Base-by-base conservation (phyloP, 2,329 filamentous ascomycete species). In the Colletotrichum sp. region DNA sequence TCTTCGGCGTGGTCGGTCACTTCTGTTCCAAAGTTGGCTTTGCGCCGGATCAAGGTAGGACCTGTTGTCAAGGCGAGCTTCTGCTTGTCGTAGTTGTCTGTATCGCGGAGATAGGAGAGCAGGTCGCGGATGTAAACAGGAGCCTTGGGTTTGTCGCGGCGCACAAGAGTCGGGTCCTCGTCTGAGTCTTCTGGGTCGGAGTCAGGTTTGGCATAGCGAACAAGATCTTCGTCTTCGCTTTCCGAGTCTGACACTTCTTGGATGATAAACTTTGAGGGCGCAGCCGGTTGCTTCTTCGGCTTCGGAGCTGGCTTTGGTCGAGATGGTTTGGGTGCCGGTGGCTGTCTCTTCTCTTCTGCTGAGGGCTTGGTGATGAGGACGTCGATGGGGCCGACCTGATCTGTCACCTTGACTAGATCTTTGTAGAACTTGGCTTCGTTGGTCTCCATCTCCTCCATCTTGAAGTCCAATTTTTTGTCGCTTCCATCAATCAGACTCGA, bases 61-160 rank as follows among this genome's bases (percentile, higher is more conserved):
- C 96, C 96, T 2, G 94, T 95, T 24, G 90, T 88, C 21, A 99
- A 87, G 4, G 93, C 96, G 12, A 99, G 87, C 74, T 93, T 93
- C 81, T 98, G 95, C 34, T 93, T 93, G 79, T 99, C 96, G 79
- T 96, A 95, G 78, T 94, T 94, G 61, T 98, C 95, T 0, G 91
- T 92, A 78, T 98, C 95, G 65, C 94, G 91, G 4, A 99, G 88
- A 80, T 93, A 96, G 9, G 88, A 83, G 71, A 99, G 93, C 13
- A 99, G 89, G 80, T 98, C 95, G 61, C 96, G 92, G 75, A 98
- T 94, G 80, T 99, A 99, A 1, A 99, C 96, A 2, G 97, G 97
- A 0, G 95, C 91, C 74, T 91, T 94, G 26, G 94, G 91, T 80
- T 97, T 98, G 83, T 97, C 93, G 16, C 96, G 91, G 73, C 94